Evolutionary conservation across 2,329 filamentous ascomycete genomes (phyloP), one percentile per base, ranked within the genome.

Genomic region (Cladosporium sp.): DNA sequence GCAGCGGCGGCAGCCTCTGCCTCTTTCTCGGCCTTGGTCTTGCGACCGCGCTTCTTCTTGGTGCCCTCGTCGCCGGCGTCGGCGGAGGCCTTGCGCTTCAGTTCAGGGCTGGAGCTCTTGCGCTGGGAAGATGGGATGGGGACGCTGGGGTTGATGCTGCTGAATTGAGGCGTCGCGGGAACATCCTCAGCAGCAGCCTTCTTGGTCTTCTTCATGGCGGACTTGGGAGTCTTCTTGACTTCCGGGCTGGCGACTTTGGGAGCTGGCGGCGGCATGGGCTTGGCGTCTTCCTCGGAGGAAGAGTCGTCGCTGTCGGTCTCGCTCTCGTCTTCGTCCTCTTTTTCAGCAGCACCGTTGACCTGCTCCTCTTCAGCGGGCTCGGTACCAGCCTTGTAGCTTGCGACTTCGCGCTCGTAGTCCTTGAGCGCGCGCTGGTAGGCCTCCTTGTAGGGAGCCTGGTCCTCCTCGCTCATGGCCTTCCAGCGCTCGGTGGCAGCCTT

Each of bases 401-500:
- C 71, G 62, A 79, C 72, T 46, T 78, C 74, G 49, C 74, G 68
- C 57, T 79, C 76, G 68, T 81, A 84, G 38, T 73, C 67, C 42
- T 77, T 75, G 56, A 82, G 72, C 53, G 79, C 79, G 53, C 71
- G 68, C 54, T 75, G 71, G 64, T 84, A 84, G n/a, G 77, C 71
- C 22, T 75, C 70, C 58, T 78, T 76, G 72, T 78, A 82, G 47
- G 84, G 81, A 68, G 78, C 72, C 63, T 94, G 94, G 72, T 94
- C 85, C 8, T 74, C 70, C 2, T 84, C 78, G 6, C 75, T 74
- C 84, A 96, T 89, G 57, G 81, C 79, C 54, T 83, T 79, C 92
- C 92, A 96, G 62, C 91, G 82, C 61, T 83, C 83, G 64, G 89
- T 91, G 35, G 90, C 88, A 70, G 95, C 90, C 53, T 88, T 83